Evolutionary conservation across 441 rosid species (phyloP).

Genomic region (Macaranga tanarius): DNA sequence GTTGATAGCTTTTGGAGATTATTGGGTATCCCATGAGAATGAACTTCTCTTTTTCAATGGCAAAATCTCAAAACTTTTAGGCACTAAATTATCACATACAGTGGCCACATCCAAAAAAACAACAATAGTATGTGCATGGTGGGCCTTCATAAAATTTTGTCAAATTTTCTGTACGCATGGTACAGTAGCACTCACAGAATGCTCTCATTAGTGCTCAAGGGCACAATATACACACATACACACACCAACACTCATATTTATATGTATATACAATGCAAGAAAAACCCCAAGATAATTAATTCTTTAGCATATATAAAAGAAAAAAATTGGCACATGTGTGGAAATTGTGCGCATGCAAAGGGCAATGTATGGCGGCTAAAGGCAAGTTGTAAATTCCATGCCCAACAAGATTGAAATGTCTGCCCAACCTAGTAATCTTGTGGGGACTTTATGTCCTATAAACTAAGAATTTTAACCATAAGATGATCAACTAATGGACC

Average conservation of each 20-base stretch:
- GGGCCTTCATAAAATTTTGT: slow-evolving; percentile 37
- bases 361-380: slow-evolving; percentile 58
- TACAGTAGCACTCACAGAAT: slow-evolving; percentile 66
- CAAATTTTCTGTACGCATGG: slow-evolving; percentile 59
- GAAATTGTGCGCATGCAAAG: slow-evolving; percentile 14
- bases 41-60: neutral
- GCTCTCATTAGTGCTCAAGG: slow-evolving; percentile 28
- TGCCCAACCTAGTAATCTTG: slow-evolving; percentile 27
- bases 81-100: slow-evolving; percentile 19
- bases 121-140: slow-evolving; percentile 29
- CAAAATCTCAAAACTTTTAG: slow-evolving; percentile 16
- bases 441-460: slow-evolving; percentile 42
- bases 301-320: neutral
- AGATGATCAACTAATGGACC: slow-evolving; percentile 24
- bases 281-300: neutral
- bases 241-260: too few species aligned
- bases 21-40: slow-evolving; percentile 21
- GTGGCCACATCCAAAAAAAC: slow-evolving; percentile 27
- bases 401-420: slow-evolving; percentile 37
- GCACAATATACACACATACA: too few species aligned
- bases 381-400: slow-evolving; percentile 28
- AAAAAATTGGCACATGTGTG: slow-evolving; percentile 31
- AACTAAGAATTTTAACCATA: slow-evolving; percentile 1
- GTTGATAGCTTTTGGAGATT: neutral
- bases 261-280: neutral